Evolutionary conservation across 139 green algal genomes (phyloP).

Genomic region (Klebsormidium nitens): DNA sequence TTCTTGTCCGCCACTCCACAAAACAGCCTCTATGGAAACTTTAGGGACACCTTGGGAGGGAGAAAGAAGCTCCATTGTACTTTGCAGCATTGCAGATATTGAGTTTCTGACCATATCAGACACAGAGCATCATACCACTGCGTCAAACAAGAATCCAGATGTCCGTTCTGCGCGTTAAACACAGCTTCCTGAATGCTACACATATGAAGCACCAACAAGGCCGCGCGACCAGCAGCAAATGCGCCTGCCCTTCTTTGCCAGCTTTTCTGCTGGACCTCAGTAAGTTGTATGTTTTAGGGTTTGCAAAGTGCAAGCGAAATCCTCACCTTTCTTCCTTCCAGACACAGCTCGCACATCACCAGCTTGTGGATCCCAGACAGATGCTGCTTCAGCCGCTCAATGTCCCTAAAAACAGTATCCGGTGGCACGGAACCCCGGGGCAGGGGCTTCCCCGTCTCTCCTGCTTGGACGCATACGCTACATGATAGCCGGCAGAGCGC

Average conservation of each 20-base stretch:
- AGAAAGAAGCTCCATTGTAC: no score
- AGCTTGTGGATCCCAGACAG: slow-evolving; percentile 54
- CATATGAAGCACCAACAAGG: slow-evolving; percentile 1
- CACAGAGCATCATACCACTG: no score
- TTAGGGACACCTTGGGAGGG: no score
- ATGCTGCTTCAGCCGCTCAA: slow-evolving; percentile 56
- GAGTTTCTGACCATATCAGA: no score
- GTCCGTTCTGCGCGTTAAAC: slow-evolving; percentile 13
- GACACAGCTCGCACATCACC: slow-evolving; percentile 85
- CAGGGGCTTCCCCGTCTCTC: neutral
- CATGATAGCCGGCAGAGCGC: slow-evolving; percentile 33
- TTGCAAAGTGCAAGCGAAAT: slow-evolving; percentile 6
- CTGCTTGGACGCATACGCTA: slow-evolving; percentile 25
- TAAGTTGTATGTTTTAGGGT: slow-evolving; percentile 2
- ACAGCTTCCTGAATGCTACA: no score
- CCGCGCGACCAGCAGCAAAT: slow-evolving; percentile 4
- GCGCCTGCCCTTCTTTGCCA: neutral
- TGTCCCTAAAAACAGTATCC: slow-evolving; percentile 9
- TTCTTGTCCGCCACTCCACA: no score
- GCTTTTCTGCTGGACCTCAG: neutral
- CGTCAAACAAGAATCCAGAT: no score
- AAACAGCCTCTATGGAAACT: no score
- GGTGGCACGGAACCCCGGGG: slow-evolving; percentile 7
- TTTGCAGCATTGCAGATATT: no score
- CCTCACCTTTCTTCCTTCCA: slow-evolving; percentile 68